Base-by-base conservation (phyloP, 2,329 filamentous ascomycete species). In the Ceratocystis colombiana region DNA sequence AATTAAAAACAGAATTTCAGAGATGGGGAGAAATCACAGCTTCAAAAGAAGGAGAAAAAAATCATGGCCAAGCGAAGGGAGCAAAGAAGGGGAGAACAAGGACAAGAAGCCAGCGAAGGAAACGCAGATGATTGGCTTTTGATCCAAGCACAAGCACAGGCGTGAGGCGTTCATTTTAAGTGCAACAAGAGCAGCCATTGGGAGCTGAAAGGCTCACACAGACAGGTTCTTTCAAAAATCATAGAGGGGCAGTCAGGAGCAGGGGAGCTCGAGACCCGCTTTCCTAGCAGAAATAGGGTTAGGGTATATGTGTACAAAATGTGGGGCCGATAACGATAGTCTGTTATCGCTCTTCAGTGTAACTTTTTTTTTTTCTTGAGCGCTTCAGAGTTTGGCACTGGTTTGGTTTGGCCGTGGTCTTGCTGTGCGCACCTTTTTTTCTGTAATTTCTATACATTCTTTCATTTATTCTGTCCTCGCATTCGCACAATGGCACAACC, bases 401-500 rank as follows among this genome's bases (percentile, higher is more conserved):
- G 53, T 25, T 66, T 53, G 48, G 53, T 45, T 30, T 64, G 22
- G 41, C 55, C 65, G 37, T n/a, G 22, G 30, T 44, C 64, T 37
- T 67, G 44, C 44, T 48, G 25, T 59, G 33, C 22, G 25, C 53
- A 20, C 55, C 41, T 64, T 22, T 68, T 68, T 48, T 15, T 20
- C 28, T 46, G 5, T 28, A 64, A 10, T 41, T 41, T 41, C 3
- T 41, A 50, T 30, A 20, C 30, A 55, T 66, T 62, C 25, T 45
- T 62, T 64, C 59, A 12, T 30, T 66, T 61, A 25, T 50, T 62
- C 61, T 64, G 22, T 30, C n/a, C 20, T 12, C 44, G 46, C 46
- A 65, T 25, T 37, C 7, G 57, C 69, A 76, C 70, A 59, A 81
- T 82, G 79, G 77, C 79, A 59, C 78, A 78, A 66, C 74, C 75